Conservation (phyloP, 306 rosid genomes). For the Castanea sativa region DNA sequence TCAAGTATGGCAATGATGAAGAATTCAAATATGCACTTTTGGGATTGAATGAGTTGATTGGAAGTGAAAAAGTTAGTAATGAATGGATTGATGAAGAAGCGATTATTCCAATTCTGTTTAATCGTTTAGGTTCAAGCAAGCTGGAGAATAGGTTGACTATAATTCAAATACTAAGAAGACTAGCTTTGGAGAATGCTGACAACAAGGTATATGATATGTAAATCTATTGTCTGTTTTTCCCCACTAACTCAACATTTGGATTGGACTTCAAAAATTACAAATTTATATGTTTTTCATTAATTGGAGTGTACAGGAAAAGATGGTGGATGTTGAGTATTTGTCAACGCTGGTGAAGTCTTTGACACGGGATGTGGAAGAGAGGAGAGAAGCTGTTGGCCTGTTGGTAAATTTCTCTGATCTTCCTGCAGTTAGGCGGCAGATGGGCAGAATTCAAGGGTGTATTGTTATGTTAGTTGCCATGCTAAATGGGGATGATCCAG, state of each 20-base stretch:
- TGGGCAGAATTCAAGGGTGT: constrained; percentile 88
- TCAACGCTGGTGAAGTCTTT: constrained; percentile 71
- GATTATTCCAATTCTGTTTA: constrained; percentile 50
- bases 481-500: constrained; percentile 66
- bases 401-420: constrained; percentile 64
- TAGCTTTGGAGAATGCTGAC: constrained; percentile 43
- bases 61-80: constrained; percentile 30
- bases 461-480: constrained; percentile 80
- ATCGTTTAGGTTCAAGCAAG: constrained; percentile 58
- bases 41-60: constrained; percentile 52
- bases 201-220: constrained; percentile 52
- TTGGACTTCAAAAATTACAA: neutral
- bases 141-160: constrained; percentile 41
- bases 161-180: constrained; percentile 51
- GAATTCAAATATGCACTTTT: constrained; percentile 53
- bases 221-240: neutral
- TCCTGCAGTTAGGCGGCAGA: constrained; percentile 54
- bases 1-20: constrained; percentile 72
- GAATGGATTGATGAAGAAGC: constrained; percentile 62
- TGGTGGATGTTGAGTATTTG: constrained; percentile 59
- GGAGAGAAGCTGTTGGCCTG: constrained; percentile 78
- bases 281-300: constrained; percentile 21
- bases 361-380: constrained; percentile 69
- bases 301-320: constrained; percentile 69
- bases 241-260: neutral